Conservation (phyloP, 148 eudicot genomes). For the Polygonum aviculare region DNA sequence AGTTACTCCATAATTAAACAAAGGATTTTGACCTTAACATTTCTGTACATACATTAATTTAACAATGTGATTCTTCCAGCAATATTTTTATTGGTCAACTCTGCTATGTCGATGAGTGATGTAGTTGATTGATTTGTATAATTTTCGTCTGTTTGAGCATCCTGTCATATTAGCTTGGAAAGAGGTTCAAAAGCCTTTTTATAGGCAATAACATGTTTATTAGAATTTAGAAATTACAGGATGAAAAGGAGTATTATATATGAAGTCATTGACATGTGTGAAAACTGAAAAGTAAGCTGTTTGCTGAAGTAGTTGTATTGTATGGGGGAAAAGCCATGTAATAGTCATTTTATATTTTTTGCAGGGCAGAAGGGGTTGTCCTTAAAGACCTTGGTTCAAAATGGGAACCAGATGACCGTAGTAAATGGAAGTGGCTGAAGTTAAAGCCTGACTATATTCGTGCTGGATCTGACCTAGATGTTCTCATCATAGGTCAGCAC, state of each 20-base stretch:
- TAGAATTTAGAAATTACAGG: neutral
- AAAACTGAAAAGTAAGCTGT: neutral
- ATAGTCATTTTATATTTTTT: constrained; percentile 5
- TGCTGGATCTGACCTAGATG: constrained; percentile 91
- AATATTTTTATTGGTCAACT: neutral
- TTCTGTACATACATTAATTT: neutral
- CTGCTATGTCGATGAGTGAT: neutral
- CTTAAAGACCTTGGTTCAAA: constrained; percentile 80
- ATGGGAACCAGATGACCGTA: constrained; percentile 96
- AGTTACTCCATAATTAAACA: neutral
- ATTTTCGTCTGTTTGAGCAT: neutral
- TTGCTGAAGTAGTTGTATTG: neutral
- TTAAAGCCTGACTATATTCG: constrained; percentile 79
- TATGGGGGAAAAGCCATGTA: constrained; percentile 2
- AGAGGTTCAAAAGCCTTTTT: neutral
- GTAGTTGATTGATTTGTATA: neutral
- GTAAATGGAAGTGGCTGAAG: constrained; percentile 86
- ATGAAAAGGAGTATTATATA: neutral
- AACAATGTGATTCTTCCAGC: neutral
- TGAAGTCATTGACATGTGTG: neutral
- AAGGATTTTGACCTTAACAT: neutral
- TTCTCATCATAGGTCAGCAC: constrained; percentile 56
- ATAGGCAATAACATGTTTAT: neutral
- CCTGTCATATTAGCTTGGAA: neutral
- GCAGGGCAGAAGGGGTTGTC: constrained; percentile 82